Evolutionary conservation across 129 eudicot genomes (phyloP).

Genomic region (Pseudognaphalium luteoalbum): DNA sequence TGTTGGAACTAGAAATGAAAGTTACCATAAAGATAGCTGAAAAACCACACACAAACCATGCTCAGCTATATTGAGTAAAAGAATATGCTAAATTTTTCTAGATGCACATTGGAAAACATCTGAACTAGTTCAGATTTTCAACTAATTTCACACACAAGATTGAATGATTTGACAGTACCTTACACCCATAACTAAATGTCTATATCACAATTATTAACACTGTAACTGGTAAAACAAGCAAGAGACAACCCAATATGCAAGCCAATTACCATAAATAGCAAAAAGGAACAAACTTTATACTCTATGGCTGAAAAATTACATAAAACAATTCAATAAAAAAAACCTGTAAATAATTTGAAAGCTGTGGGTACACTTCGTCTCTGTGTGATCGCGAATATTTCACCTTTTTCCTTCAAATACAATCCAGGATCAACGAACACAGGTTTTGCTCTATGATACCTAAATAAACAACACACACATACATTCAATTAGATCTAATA

Average conservation of each 20-base stretch:
- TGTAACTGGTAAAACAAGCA: conserved; percentile 16
- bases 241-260: conserved; percentile 14
- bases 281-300: conserved; percentile 3
- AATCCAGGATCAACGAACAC: conserved; percentile 83
- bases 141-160: background rate
- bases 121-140: conserved; percentile 14
- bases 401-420: conserved; percentile 65
- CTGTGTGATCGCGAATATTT: conserved; percentile 68
- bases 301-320: conserved; percentile 11
- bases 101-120: conserved; percentile 18
- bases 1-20: conserved; percentile 7
- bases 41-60: conserved; percentile 12
- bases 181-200: conserved; percentile 9
- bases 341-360: conserved; percentile 85
- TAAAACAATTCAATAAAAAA: conserved; percentile 13
- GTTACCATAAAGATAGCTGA: conserved; percentile 10
- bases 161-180: background rate
- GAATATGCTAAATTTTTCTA: background rate
- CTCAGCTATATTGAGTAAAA: conserved; percentile 21
- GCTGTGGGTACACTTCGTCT: conserved; percentile 82
- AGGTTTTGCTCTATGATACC: conserved; percentile 80
- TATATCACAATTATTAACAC: conserved; percentile 13
- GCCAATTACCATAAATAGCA: conserved; percentile 25
- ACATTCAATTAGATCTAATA: conserved; percentile 11
- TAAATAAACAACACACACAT: conserved; percentile 26